Conservation (phyloP, 768 basidiomycete species). For the Suillus subaureus region DNA sequence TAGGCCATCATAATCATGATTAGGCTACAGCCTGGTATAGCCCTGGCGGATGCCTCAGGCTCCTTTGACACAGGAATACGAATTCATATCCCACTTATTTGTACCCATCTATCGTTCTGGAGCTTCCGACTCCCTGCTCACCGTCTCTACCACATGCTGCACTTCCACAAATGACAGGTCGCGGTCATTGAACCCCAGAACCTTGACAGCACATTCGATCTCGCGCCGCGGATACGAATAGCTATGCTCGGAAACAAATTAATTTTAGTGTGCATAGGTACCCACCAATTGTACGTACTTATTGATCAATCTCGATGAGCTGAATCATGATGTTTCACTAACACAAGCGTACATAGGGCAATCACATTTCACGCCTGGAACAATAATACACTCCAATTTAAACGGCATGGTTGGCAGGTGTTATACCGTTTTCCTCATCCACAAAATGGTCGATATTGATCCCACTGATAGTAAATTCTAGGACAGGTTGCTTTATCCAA, state of each 20-base stretch:
- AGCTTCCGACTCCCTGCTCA: conserved; percentile 56
- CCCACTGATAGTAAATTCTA: not conserved
- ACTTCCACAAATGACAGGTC: conserved; percentile 19
- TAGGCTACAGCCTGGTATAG: conserved; percentile 9
- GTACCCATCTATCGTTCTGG: conserved; percentile 78
- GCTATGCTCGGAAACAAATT: conserved; percentile 35
- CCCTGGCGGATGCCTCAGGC: conserved; percentile 16
- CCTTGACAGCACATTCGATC: conserved; percentile 54
- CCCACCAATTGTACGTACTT: conserved; percentile 2
- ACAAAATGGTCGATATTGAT: not conserved
- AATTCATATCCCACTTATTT: conserved; percentile 60
- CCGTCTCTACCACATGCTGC: conserved; percentile 32
- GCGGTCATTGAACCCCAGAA: conserved; percentile 19
- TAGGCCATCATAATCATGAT: conserved; percentile 2
- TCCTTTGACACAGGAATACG: conserved; percentile 64
- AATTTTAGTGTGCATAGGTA: not conserved
- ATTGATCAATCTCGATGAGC: not conserved
- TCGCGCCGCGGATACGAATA: conserved; percentile 51
- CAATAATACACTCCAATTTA: not conserved
- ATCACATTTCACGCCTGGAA: not conserved
- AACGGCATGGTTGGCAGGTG: not conserved
- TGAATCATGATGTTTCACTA: too few relatives aligned
- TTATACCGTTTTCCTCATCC: not conserved
- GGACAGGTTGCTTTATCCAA: not conserved
- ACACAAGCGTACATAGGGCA: not conserved